Evolutionary conservation across 164 flowering plant genomes (phyloP), one percentile per base, ranked within the genome.

Genomic region (Berberis vulgaris): DNA sequence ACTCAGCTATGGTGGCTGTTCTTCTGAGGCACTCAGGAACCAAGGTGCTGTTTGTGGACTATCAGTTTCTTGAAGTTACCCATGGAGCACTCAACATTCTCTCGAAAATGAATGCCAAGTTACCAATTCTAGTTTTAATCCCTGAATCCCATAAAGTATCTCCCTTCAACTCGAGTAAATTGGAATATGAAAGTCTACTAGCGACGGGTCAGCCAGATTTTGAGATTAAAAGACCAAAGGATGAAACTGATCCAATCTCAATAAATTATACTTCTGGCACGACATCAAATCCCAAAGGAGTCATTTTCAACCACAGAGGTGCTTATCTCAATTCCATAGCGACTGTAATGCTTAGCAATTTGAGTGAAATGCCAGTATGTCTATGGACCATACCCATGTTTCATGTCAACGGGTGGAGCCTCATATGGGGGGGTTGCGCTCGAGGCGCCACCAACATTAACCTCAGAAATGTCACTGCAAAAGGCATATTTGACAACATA

Each of bases 321-420:
- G 85, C 92, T 4, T 86, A 81, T 76, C 81, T 90, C 45, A 87
- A 84, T 72, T 65, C 97, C 26, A 64, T 90, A 2, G 84, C 84
- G 0, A 49, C 74, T 2, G 76, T 79, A 68, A 71, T 87, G 65
- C 71, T 85, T 4, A 63, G 65, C 60, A 81, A 76, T 5, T 81
- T 90, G 87, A 47, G 65, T 26, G 57, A 81, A 49, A 78, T 77
- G 78, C 91, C 88, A 12, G 81, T 82, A 2, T 90, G 83, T 58
- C 65, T 90, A 10, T 87, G 97, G 97, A 78, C 78, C 5, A 88
- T 84, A 7, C 94, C 93, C 39, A 90, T 90, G 97, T 90, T 87
- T 72, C 97, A 88, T 56, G 85, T 92, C 79, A 90, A 85, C 57
- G 97, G 95, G 0, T 90, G 97, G 97, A 83, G 89, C 63, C 73